These are phyloP conservation scores for Pythium oligandrum DNA, from an alignment of 352 stramenopile species.

Conservation along the genomic window DNA sequence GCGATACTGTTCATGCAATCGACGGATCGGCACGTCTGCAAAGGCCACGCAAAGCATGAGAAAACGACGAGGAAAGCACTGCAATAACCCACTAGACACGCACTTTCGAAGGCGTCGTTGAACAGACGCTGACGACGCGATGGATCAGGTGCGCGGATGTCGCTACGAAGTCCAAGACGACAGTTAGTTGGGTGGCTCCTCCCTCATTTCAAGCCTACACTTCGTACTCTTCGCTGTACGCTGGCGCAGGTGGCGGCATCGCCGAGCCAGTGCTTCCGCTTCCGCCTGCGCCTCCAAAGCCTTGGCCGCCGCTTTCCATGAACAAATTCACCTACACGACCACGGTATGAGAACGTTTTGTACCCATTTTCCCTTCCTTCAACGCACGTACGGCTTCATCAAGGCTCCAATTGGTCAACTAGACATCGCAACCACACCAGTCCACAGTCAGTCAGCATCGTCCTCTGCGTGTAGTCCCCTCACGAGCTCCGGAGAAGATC, in stretches of 20 bases:
- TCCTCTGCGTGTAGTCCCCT: too few relatives aligned
- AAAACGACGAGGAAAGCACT: conserved; percentile 5
- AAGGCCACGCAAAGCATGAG: neutral
- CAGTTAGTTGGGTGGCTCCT: neutral
- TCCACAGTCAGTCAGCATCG: too few relatives aligned
- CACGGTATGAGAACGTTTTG: too few relatives aligned
- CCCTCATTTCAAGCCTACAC: conserved; percentile 2
- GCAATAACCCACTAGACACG: conserved; percentile 2
- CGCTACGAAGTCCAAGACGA: conserved; percentile 21
- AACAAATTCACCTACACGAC: conserved; percentile 63
- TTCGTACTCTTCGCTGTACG: conserved; percentile 28
- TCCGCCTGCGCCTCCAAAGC: conserved; percentile 12
- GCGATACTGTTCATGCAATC: conserved; percentile 64
- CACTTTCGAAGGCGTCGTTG: conserved; percentile 39
- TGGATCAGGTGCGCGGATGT: conserved; percentile 71
- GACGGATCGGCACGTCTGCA: conserved; percentile 41
- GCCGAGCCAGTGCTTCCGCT: neutral
- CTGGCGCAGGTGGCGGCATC: conserved; percentile 25
- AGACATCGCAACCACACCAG: neutral
- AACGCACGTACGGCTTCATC: conserved; percentile 48
- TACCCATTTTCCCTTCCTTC: too few relatives aligned
- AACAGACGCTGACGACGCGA: conserved; percentile 82
- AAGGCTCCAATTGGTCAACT: conserved; percentile 77
- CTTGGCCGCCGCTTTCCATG: conserved; percentile 74
- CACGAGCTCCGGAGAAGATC: neutral